Evolutionary conservation across 495 filamentous ascomycete genomes (phyloP).

Genomic region (Symbiotaphrina buchneri): DNA sequence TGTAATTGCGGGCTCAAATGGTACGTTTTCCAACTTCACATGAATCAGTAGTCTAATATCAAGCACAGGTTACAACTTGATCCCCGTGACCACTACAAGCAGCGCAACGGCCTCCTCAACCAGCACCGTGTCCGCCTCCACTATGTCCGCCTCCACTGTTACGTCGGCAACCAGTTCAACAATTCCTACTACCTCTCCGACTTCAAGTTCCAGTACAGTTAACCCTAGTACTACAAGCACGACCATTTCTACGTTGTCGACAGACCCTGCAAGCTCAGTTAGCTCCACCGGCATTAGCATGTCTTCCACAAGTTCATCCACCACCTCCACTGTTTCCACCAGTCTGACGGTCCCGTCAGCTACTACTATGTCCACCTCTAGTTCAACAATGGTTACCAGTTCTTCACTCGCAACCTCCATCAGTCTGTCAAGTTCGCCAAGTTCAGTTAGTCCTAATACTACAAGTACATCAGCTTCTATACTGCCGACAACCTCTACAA

Average conservation of each 20-base stretch:
- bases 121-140: not conserved
- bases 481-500: too few species aligned
- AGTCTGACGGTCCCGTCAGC: slow-evolving; percentile 1
- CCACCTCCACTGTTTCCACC: not conserved
- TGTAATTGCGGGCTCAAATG: slow-evolving; percentile 20
- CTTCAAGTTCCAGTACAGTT: not conserved
- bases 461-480: too few species aligned
- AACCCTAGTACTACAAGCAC: not conserved
- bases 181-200: not conserved
- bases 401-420: not conserved
- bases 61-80: too few species aligned
- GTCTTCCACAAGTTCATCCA: not conserved
- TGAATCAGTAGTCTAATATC: too few species aligned
- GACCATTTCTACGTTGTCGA: not conserved
- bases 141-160: not conserved
- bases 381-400: not conserved
- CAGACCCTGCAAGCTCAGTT: not conserved
- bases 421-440: not conserved
- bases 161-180: not conserved
- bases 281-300: not conserved
- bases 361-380: slow-evolving; percentile 1
- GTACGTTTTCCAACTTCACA: too few species aligned
- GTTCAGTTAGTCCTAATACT: too few species aligned
- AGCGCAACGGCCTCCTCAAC: too few species aligned
- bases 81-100: too few species aligned